Evolutionary conservation across 495 filamentous ascomycete species (phyloP).

Genomic region (Aspergillus carlsbadensis): DNA sequence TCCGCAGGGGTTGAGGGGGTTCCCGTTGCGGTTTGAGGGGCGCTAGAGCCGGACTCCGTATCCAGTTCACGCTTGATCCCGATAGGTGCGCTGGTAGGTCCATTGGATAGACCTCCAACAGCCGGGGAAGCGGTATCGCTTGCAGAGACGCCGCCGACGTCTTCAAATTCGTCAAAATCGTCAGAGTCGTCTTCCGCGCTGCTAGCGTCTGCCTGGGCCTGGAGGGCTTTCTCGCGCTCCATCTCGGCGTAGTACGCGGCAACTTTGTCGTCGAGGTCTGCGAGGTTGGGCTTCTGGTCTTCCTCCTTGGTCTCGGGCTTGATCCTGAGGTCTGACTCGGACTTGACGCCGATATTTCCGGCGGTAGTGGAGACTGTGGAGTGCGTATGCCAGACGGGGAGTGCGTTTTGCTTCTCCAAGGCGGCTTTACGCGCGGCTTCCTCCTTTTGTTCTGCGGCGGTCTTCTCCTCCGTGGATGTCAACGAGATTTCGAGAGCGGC

Average conservation of each 20-base stretch:
- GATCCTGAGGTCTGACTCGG: slow-evolving; percentile 36
- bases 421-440: slow-evolving; percentile 71
- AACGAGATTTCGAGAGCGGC: slow-evolving; percentile 76
- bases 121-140: slow-evolving; percentile 41
- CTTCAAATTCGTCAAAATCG: slow-evolving; percentile 51
- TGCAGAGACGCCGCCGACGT: slow-evolving; percentile 43
- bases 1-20: slow-evolving; percentile 43
- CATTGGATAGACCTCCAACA: slow-evolving; percentile 18
- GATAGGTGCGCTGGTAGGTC: slow-evolving; percentile 32
- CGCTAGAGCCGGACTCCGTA: slow-evolving; percentile 41
- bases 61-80: slow-evolving; percentile 44
- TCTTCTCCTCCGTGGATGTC: slow-evolving; percentile 69
- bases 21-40: slow-evolving; percentile 39
- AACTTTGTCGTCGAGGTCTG: slow-evolving; percentile 48
- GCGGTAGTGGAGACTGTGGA: slow-evolving; percentile 63
- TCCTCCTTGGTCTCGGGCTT: slow-evolving; percentile 51
- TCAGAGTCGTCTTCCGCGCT: slow-evolving; percentile 49
- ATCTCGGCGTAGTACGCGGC: slow-evolving; percentile 54
- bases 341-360: slow-evolving; percentile 29
- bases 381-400: slow-evolving; percentile 87
- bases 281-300: slow-evolving; percentile 51
- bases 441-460: slow-evolving; percentile 70
- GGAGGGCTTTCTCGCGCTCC: slow-evolving; percentile 47
- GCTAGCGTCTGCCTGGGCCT: slow-evolving; percentile 46
- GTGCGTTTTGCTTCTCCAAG: slow-evolving; percentile 75